Evolutionary conservation across 148 eudicot species (phyloP).

Genomic region (Rhododendron kiyosumense): DNA sequence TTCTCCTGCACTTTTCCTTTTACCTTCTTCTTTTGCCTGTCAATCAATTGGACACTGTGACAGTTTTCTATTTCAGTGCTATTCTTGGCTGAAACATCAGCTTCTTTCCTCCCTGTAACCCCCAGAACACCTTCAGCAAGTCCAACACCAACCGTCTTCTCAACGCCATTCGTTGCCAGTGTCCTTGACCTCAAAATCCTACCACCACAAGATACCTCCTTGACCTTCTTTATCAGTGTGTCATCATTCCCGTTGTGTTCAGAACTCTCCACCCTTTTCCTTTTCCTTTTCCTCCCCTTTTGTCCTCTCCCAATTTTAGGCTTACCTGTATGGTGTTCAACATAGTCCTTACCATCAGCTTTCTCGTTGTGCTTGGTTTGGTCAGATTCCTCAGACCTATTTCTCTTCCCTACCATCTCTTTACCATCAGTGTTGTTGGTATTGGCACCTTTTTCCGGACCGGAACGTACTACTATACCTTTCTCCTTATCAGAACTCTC

Average conservation of each 20-base stretch:
- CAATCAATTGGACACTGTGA: background rate
- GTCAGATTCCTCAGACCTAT: background rate
- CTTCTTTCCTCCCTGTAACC: slow-evolving; percentile 26
- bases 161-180: background rate
- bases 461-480: background rate
- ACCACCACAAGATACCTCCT: slow-evolving; percentile 15
- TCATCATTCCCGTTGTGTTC: background rate
- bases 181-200: slow-evolving; percentile 18
- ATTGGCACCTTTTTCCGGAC: background rate
- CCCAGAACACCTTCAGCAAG: background rate
- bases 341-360: slow-evolving; percentile 5
- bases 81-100: slow-evolving; percentile 10
- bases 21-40: slow-evolving; percentile 12
- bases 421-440: background rate
- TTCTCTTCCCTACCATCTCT: background rate
- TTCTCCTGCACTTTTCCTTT: slow-evolving; percentile 15
- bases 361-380: slow-evolving; percentile 14
- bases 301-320: slow-evolving; percentile 13
- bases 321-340: background rate
- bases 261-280: slow-evolving; percentile 24
- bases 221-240: slow-evolving; percentile 11
- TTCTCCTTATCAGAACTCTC: slow-evolving; percentile 5
- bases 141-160: slow-evolving; percentile 16
- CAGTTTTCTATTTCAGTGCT: background rate
- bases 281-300: slow-evolving; percentile 25